Evolutionary conservation across 495 filamentous ascomycete species (phyloP).

Genomic region (Xylaria acuta): DNA sequence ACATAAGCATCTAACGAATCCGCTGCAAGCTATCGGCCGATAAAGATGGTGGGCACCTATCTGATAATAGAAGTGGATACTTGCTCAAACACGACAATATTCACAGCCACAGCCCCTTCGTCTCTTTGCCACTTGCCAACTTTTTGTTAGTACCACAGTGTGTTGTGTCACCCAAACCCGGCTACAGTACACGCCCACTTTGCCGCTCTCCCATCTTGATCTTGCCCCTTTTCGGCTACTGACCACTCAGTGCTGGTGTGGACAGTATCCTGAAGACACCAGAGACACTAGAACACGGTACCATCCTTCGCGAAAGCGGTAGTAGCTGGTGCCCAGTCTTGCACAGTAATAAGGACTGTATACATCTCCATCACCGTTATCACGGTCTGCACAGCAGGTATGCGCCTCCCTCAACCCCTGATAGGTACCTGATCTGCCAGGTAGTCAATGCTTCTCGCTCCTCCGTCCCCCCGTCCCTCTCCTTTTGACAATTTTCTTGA

Average conservation of each 20-base stretch:
- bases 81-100: conserved; percentile 20
- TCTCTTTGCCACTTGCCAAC: conserved; percentile 28
- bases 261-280: background rate
- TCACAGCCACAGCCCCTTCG: conserved; percentile 25
- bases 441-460: conserved; percentile 14
- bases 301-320: background rate
- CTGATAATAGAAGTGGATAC: conserved; percentile 6
- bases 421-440: conserved; percentile 7
- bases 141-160: conserved; percentile 1
- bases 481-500: conserved; percentile 44
- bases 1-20: background rate
- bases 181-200: conserved; percentile 1
- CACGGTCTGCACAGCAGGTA: background rate
- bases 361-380: background rate
- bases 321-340: background rate
- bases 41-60: background rate
- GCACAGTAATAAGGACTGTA: background rate
- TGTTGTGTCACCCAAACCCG: background rate
- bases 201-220: background rate
- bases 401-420: background rate
- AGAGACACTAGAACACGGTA: background rate
- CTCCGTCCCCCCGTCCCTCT: conserved; percentile 31
- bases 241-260: background rate
- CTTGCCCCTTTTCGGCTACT: background rate
- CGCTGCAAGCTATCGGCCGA: background rate